Conservation (phyloP, 495 filamentous ascomycete genomes). For the Trichoderma gamsii region DNA sequence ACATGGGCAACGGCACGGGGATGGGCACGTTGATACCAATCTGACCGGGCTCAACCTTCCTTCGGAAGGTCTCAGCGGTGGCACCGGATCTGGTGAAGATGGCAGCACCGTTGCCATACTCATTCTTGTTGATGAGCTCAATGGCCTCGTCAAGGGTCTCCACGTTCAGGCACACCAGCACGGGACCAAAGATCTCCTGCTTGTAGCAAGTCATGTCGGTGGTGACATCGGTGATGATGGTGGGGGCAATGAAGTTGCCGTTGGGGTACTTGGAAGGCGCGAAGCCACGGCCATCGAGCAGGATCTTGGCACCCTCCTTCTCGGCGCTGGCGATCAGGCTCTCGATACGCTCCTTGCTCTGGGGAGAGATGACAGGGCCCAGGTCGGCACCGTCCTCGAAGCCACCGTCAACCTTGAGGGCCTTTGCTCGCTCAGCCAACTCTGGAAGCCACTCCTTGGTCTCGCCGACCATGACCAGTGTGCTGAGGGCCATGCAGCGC, state of each 20-base stretch:
- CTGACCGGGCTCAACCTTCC: slow-evolving; percentile 68
- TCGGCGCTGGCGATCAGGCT: slow-evolving; percentile 81
- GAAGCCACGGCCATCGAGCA: slow-evolving; percentile 87
- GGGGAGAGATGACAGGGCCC: slow-evolving; percentile 92
- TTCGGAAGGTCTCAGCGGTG: slow-evolving; percentile 55
- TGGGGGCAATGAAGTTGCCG: slow-evolving; percentile 93
- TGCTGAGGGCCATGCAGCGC: slow-evolving; percentile 95
- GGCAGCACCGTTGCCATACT: slow-evolving; percentile 61
- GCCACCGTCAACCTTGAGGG: slow-evolving; percentile 83
- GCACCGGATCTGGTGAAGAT: slow-evolving; percentile 59
- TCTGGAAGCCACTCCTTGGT: slow-evolving; percentile 90
- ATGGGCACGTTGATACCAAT: slow-evolving; percentile 81
- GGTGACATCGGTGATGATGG: slow-evolving; percentile 90
- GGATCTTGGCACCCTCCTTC: slow-evolving; percentile 86
- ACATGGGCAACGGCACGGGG: slow-evolving; percentile 86
- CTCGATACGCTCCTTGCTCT: slow-evolving; percentile 88
- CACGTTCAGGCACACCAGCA: slow-evolving; percentile 78
- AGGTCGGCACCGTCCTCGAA: slow-evolving; percentile 93
- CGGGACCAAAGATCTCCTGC: slow-evolving; percentile 96
- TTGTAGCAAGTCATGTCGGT: slow-evolving; percentile 89
- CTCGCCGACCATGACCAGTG: slow-evolving; percentile 88
- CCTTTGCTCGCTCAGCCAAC: slow-evolving; percentile 84
- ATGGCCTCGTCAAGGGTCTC: slow-evolving; percentile 76
- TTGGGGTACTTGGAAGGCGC: slow-evolving; percentile 90
- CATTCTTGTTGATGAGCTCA: slow-evolving; percentile 58